Evolutionary conservation across 345 rosid species (phyloP).

Genomic region (Corchorus olitorius): DNA sequence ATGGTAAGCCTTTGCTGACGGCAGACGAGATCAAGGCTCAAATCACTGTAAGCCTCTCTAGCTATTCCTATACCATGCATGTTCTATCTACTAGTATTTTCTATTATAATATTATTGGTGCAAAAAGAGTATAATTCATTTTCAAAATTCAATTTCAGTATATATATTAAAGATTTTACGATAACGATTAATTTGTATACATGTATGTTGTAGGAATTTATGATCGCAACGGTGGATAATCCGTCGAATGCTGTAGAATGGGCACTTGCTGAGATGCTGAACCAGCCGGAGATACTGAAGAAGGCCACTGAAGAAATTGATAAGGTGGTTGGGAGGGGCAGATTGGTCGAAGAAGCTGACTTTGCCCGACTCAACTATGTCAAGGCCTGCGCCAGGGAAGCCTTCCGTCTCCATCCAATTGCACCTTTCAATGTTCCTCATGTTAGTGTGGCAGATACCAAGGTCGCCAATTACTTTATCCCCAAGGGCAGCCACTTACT

Average conservation of each 20-base stretch:
- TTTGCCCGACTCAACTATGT: slow-evolving; percentile 43
- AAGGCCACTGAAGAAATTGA: slow-evolving; percentile 51
- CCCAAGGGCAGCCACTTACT: slow-evolving; percentile 55
- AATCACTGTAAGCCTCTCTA: slow-evolving; percentile 30
- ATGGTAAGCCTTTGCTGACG: slow-evolving; percentile 39
- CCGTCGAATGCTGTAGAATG: slow-evolving; percentile 60
- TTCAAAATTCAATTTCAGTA: too few relatives aligned
- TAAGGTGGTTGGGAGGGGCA: slow-evolving; percentile 45
- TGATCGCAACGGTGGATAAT: slow-evolving; percentile 55
- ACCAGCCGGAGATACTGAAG: slow-evolving; percentile 41
- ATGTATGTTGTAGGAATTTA: slow-evolving; percentile 42
- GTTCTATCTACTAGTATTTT: too few relatives aligned
- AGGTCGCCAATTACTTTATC: slow-evolving; percentile 45
- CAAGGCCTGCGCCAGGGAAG: slow-evolving; percentile 55
- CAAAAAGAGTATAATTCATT: too few relatives aligned
- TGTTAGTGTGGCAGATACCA: slow-evolving; percentile 28
- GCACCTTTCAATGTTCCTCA: slow-evolving; percentile 53
- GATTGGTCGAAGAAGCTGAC: slow-evolving; percentile 55
- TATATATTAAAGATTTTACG: too few relatives aligned
- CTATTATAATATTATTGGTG: too few relatives aligned
- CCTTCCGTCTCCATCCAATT: slow-evolving; percentile 54
- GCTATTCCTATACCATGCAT: too few relatives aligned
- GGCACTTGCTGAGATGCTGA: slow-evolving; percentile 61
- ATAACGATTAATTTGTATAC: too few relatives aligned
- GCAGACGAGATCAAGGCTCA: slow-evolving; percentile 57